Percentiles rank a stretch among this genome's conserved stretches.
These are phyloP conservation scores for Phascolomyces articulosus DNA, from an alignment of 371 early-diverging fungal genomes.

Conservation along the genomic window DNA sequence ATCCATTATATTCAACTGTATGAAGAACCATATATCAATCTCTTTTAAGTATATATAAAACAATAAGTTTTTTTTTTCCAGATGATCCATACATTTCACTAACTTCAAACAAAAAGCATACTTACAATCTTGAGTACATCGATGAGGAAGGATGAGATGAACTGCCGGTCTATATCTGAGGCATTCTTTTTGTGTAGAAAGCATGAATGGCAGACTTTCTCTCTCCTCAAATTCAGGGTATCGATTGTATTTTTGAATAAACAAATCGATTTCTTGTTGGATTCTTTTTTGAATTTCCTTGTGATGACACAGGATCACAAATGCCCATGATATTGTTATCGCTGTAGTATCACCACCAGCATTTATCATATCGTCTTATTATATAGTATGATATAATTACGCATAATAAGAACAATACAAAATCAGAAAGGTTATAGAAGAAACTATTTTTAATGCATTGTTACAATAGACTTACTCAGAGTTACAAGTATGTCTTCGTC, in stretches of 20 bases:
- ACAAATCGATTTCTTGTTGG: conserved; percentile 14
- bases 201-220: conserved; percentile 13
- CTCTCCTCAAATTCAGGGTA: conserved; percentile 19
- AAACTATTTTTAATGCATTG: neutral
- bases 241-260: conserved; percentile 10
- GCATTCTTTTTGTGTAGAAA: conserved; percentile 23
- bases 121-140: neutral
- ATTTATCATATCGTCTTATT: conserved; percentile 11
- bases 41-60: no score
- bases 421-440: no score
- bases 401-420: no score
- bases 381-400: neutral
- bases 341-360: conserved; percentile 22
- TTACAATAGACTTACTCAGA: neutral
- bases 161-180: conserved; percentile 17
- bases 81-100: no score
- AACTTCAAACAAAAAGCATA: conserved; percentile 5
- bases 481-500: neutral
- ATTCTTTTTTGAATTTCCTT: conserved; percentile 20
- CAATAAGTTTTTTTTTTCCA: no score
- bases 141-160: conserved; percentile 12
- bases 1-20: conserved; percentile 2
- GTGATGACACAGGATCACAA: conserved; percentile 15
- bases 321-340: conserved; percentile 13
- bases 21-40: no score